Conservation (phyloP, 495 filamentous ascomycete genomes). For the Neurospora hispaniola region DNA sequence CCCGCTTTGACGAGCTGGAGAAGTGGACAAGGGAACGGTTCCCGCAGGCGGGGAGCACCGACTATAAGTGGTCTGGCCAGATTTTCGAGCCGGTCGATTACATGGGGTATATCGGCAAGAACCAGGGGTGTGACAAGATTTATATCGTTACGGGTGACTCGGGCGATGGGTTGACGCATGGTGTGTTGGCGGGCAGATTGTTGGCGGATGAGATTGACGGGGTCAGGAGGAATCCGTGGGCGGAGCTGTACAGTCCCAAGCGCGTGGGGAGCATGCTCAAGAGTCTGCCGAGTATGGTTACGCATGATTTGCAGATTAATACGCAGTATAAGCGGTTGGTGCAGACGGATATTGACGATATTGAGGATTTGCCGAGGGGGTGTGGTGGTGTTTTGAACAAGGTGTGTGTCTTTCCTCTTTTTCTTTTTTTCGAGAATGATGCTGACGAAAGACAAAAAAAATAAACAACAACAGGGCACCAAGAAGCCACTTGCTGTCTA, state of each 20-base stretch:
- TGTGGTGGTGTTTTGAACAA: constrained; percentile 43
- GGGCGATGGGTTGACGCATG: constrained; percentile 50
- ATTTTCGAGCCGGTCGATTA: constrained; percentile 46
- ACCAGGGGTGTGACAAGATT: constrained; percentile 38
- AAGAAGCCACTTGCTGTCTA: constrained; percentile 43
- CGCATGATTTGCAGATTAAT: constrained; percentile 44
- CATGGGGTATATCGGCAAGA: constrained; percentile 46
- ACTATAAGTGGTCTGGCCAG: constrained; percentile 49
- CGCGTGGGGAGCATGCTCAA: constrained; percentile 26
- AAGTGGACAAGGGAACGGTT: constrained; percentile 44
- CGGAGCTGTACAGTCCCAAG: constrained; percentile 37
- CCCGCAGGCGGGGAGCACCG: constrained; percentile 34
- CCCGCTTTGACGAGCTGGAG: constrained; percentile 37
- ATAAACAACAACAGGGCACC: constrained; percentile 1
- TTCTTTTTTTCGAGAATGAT: not conserved
- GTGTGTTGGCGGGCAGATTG: constrained; percentile 40
- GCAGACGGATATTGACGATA: constrained; percentile 44
- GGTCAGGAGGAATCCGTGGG: constrained; percentile 36
- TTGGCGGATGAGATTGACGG: constrained; percentile 46
- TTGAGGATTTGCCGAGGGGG: constrained; percentile 41
- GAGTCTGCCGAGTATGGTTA: constrained; percentile 27
- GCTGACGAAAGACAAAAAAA: not conserved
- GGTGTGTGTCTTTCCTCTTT: constrained; percentile 8
- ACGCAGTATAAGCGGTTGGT: constrained; percentile 45
- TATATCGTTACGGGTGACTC: constrained; percentile 49